Evolutionary conservation across 306 rosid species (phyloP), one percentile per base, ranked within the genome.

Genomic region (Chamaecrista fasciculata): DNA sequence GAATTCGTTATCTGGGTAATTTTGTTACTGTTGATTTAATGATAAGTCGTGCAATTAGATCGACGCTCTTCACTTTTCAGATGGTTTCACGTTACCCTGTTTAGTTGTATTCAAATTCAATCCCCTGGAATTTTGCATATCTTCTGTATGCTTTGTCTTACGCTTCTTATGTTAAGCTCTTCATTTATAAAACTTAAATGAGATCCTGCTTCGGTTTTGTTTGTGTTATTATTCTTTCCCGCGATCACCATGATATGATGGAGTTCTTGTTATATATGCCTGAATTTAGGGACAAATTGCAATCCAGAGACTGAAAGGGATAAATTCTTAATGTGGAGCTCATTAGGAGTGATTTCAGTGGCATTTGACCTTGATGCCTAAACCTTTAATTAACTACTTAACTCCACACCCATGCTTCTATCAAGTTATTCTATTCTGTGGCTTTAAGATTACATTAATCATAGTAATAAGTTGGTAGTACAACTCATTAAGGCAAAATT

Each of bases 331-430:
- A 69, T 33, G 34, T 20, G 31, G 26, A 62, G 20, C 21, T 46
- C 6, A 60, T 34, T 52, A 39, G 46, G 8, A 21, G 70, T 56
- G 26, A 47, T 64, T 66, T 61, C 25, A 29, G 40, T 63, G 39
- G 9, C 65, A 70, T 75, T 64, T 79, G 62, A 23, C 18, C 58
- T 72, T 46, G 26, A 66, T 61, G 42, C 51, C 51, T 60, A 46
- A 40, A 40, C 56, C 1, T 58, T 7, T 31, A 26, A 11, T 43
- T 24, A 11, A 31, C 60, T 62, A 7, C 26, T 15, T 43, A 0
- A 53, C 74, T 65, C 53, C 52, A 44, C 25, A 25, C 52, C 15
- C 24, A 24, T 49, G 74, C 31, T 58, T 57, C 25, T 62, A 20
- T 39, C n/a, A 7, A 72, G 20, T 72, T 44, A 31, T 46, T 72